These are phyloP conservation scores for Yarrowia osloensis DNA, from an alignment of 805 yeast genomes.

Conservation along the genomic window DNA sequence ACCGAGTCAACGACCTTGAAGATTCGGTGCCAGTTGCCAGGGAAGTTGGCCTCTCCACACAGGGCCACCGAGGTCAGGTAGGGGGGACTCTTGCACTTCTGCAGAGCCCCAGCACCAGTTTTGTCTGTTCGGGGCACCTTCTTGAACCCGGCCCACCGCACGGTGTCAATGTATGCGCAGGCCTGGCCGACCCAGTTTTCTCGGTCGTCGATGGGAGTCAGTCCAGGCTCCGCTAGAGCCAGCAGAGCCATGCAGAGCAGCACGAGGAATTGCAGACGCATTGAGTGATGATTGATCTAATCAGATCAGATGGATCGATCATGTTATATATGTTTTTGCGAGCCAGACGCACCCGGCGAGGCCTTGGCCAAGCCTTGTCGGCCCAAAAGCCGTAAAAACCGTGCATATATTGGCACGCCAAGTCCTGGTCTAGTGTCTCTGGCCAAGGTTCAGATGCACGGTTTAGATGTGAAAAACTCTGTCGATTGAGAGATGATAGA, in stretches of 20 bases:
- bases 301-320: not conserved
- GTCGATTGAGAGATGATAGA: not conserved
- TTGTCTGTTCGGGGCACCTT: not conserved
- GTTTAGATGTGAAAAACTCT: not conserved
- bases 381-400: slow-evolving; percentile 1
- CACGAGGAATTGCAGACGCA: not conserved
- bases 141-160: slow-evolving; percentile 3
- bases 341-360: not conserved
- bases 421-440: not conserved
- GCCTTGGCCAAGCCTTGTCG: not conserved
- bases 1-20: slow-evolving; percentile 14
- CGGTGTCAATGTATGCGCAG: not conserved
- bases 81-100: not conserved
- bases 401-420: slow-evolving; percentile 7
- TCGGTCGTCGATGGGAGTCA: slow-evolving; percentile 10
- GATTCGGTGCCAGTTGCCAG: slow-evolving; percentile 5
- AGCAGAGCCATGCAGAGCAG: not conserved
- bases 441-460: not conserved
- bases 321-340: not conserved
- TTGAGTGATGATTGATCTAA: slow-evolving; percentile 1
- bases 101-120: slow-evolving; percentile 3
- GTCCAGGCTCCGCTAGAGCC: not conserved
- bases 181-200: slow-evolving; percentile 16
- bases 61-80: slow-evolving; percentile 11
- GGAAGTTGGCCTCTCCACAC: slow-evolving; percentile 1